Base-by-base conservation (phyloP, 176 grass and related monocot genomes). In the Carex parvula region DNA sequence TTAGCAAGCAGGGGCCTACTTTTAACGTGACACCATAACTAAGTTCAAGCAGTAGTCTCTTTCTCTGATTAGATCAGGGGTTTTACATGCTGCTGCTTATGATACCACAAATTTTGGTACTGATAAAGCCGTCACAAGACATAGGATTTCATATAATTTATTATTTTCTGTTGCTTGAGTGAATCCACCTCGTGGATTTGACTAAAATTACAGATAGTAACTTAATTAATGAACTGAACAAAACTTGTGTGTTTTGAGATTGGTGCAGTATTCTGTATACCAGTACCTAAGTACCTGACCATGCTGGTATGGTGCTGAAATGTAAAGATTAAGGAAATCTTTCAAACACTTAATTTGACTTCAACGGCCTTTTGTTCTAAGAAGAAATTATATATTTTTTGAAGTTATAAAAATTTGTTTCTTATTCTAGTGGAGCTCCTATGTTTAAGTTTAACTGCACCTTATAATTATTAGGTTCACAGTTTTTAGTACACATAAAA, bases 371-470 rank as follows among this genome's bases (percentile, higher is more conserved):
- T 68, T 79, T 10, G 46, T 50, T 50, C 46, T 50, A 50, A 12
- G 46, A 50, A 50, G 46, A 50, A 50, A 50, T 50, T 12, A 50
- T 50, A 50, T 50, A 50, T 50, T 50, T 11, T 50, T 50, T 11
- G 46, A 18, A 17, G 53, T 75, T 6, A 41, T 15, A 29, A 20
- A 1, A 2, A 41, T 14, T 65, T 42, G 79, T 81, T 74, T 76
- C 70, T 83, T 54, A 14, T 10, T 37, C 79, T 48, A 79, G 14
- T 54, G 18, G 26, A 65, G 70, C 26, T 2, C 60, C 44, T 22
- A 68, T 81, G 32, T 85, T 86, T 65, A 52, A 75, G 48, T 76
- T 42, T 16, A 55, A 81, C 48, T 52, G 54, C 35, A 73, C 37
- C 3, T 78, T 33, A 60, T 80, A 62, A 41, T 54, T 33, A 17